phyloP scores from a whole-genome alignment of 306 rosid genomes.

The Dalbergia cochinchinensis region DNA sequence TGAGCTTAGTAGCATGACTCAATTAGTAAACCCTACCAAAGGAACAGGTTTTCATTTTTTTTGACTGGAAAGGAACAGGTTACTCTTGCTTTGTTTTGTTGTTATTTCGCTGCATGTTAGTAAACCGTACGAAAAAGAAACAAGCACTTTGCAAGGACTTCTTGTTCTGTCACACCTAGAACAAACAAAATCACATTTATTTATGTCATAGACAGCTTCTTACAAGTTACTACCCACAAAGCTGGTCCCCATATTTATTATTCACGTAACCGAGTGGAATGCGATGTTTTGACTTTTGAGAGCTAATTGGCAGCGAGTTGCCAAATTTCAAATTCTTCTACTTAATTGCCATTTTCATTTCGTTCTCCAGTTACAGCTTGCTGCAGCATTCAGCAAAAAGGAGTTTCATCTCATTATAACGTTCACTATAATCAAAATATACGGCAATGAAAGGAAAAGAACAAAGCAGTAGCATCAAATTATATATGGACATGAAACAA shows the following conservation, averaged over 20 bases:
- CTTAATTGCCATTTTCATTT: constrained; percentile 65
- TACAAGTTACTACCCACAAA: too few species aligned
- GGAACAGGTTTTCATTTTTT: too few species aligned
- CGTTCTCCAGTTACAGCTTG: constrained; percentile 55
- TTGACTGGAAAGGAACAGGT: background rate
- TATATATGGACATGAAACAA: background rate
- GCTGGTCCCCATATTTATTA: background rate
- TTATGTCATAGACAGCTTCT: too few species aligned
- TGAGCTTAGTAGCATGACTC: too few species aligned
- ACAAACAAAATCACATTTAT: background rate
- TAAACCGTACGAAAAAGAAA: too few species aligned
- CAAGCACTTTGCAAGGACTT: background rate
- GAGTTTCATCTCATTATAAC: background rate
- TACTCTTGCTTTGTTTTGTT: background rate
- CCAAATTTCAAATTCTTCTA: background rate
- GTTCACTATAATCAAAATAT: background rate
- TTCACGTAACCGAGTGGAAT: background rate
- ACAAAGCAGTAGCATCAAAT: background rate
- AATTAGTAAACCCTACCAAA: background rate
- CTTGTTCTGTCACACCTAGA: background rate
- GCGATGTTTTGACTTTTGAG: too few species aligned
- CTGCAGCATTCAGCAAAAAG: constrained; percentile 52
- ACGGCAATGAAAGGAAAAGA: background rate
- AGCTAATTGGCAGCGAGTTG: too few species aligned
- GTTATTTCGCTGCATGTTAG: too few species aligned